Base-by-base conservation (phyloP, 2,329 filamentous ascomycete genomes). In the Colletotrichum phormii region DNA sequence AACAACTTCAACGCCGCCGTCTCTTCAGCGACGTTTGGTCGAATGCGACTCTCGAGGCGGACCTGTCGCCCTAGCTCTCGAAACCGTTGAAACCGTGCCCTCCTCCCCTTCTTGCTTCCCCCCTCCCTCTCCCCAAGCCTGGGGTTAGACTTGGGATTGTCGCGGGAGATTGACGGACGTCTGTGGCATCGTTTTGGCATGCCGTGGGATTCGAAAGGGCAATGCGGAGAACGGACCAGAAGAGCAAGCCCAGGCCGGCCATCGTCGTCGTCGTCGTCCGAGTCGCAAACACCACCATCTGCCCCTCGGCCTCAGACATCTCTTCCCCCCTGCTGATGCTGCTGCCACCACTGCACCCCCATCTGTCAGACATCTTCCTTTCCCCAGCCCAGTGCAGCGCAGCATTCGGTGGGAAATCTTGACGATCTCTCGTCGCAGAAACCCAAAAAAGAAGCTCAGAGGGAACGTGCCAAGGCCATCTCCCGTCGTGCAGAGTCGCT, bases 31-130 rank as follows among this genome's bases (percentile, higher is more conserved):
- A 29, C 24, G 22, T 13, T 29, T 26, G 53, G 60, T 49, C 46
- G n/a, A 61, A 61, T 71, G 61, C 60, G 26, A 65, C 66, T 35
- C 64, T 70, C 46, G 54, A 73, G 66, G 66, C 53, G 46, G 37
- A 18, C 37, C 15, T 49, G 42, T 73, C 54, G 63, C 46, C 53
- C 26, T 29, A 24, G 26, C 22, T 18, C 51, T 61, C 71, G 71
- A 73, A 73, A 70, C 71, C 66, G 66, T 73, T 70, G 66, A 65
- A 73, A 65, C 66, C 54, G 53, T 64, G 29, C 53, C 59, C 59
- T 54, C 59, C 53, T 42, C 42, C 35, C 57, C 11, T 55, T 57
- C 64, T 26, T 42, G 26, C 42, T n/a, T n/a, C 58, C 51, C 12
- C 15, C 18, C 60, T 58, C 61, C 51, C 42, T 35, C 42, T 54